Conservation (phyloP, 2,329 filamentous ascomycete genomes). For the Aspergillus persii region DNA sequence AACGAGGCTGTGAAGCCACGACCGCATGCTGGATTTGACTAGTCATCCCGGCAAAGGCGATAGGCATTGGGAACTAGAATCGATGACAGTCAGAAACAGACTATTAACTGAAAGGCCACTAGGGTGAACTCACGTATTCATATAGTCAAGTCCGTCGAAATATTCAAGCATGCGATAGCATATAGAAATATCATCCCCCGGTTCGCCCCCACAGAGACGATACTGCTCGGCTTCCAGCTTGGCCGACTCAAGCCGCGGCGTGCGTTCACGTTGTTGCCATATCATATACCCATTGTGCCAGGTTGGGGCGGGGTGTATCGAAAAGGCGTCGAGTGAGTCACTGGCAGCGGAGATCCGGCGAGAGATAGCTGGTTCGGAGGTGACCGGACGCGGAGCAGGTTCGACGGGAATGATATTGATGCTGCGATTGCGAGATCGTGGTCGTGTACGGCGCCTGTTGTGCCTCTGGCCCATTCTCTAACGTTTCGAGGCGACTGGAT, state of each 20-base stretch:
- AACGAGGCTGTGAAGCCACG: not conserved
- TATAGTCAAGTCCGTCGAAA: conserved; percentile 50
- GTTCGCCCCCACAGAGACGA: conserved; percentile 46
- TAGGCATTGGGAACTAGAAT: conserved; percentile 13
- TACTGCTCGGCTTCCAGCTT: conserved; percentile 41
- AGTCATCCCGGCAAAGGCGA: conserved; percentile 28
- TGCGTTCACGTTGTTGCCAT: conserved; percentile 39
- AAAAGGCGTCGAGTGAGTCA: conserved; percentile 23
- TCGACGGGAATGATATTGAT: conserved; percentile 22
- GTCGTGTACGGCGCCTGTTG: conserved; percentile 46
- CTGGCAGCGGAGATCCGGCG: conserved; percentile 18
- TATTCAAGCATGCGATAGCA: conserved; percentile 52
- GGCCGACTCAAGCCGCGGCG: conserved; percentile 28
- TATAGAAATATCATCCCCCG: conserved; percentile 43
- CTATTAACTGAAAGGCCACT: not conserved
- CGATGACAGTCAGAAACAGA: conserved; percentile 1
- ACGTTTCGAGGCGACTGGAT: conserved; percentile 4
- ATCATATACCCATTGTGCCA: conserved; percentile 44
- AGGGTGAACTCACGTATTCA: conserved; percentile 37
- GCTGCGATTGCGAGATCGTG: conserved; percentile 38
- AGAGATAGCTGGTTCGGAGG: conserved; percentile 7
- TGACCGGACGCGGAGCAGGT: conserved; percentile 18
- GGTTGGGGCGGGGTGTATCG: conserved; percentile 34
- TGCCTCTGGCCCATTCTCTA: conserved; percentile 47
- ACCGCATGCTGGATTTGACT: not conserved